Evolutionary conservation across 2,329 filamentous ascomycete species (phyloP), one percentile per base, ranked within the genome.

Genomic region (Fusarium cicatricum): DNA sequence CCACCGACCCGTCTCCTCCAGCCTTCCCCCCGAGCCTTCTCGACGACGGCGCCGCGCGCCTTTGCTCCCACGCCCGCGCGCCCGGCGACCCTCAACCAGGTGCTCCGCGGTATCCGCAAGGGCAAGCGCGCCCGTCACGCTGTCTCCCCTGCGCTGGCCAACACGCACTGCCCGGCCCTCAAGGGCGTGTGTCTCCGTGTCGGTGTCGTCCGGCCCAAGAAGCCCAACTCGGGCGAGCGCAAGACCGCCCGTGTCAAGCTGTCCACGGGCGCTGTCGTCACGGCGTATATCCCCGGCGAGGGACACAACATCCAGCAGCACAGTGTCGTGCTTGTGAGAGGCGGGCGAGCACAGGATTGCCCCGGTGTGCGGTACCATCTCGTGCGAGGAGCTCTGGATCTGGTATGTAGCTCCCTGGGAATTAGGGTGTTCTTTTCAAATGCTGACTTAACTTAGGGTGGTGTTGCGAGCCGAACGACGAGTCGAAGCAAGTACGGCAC

Each of bases 241-340:
- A 99, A 99, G 82, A 95, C 92, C 53, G 94, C 94, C 3, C 91
- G 94, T 81, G 89, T 99, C 16, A 84, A 93, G 66, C 80, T 99
- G 73, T 95, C 90, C 56, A 93, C 86, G 62, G 95, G 95, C 50
- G 91, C 88, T 72, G 85, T 96, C 55, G 83, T 99, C 60, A 97
- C 92, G 55, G 91, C 91, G 21, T 98, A 97, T 80, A 97, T 99
- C 71, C 92, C 93, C 29, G 95, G 95, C 46, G 94, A 98, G 85
- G 94, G 95, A 42, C 95, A 99, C 79, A 99, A 98, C 77, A 93
- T 98, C 65, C 94, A 98, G 82, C 95, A 98, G 83, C 96, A 99
- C 82, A 96, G 90, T 69, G 95, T 99, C 40, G 95, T 99, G 51
- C 82, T 98, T 65, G 93, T 99, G n/a, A 84, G 95, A 65, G 95